Evolutionary conservation across 2,329 filamentous ascomycete genomes (phyloP).

Genomic region (Neofusicoccum umdonicola): DNA sequence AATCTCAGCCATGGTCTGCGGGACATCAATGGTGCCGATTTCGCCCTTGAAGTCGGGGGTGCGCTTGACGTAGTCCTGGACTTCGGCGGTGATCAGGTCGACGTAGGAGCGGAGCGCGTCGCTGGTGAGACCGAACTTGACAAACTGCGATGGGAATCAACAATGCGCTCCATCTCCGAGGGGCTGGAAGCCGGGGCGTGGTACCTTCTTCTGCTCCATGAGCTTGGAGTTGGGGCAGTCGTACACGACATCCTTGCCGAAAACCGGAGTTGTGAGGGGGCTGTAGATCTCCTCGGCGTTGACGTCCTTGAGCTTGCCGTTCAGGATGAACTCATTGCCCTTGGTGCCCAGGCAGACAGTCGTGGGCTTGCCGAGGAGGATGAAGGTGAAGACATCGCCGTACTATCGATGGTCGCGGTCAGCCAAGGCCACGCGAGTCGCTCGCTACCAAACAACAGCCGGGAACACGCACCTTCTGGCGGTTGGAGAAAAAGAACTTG

Average conservation of each 20-base stretch:
- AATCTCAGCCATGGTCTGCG: constrained; percentile 76
- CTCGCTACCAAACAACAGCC: neutral
- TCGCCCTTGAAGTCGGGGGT: constrained; percentile 65
- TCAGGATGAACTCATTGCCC: constrained; percentile 88
- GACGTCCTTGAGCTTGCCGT: constrained; percentile 85
- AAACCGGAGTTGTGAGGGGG: constrained; percentile 68
- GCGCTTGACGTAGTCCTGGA: constrained; percentile 68
- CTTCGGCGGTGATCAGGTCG: constrained; percentile 72
- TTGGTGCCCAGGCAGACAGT: constrained; percentile 79
- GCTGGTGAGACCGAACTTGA: constrained; percentile 76
- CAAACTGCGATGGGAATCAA: constrained; percentile 55
- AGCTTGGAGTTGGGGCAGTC: constrained; percentile 88
- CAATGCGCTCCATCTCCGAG: neutral
- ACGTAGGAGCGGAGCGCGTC: constrained; percentile 76
- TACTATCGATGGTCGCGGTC: constrained; percentile 52
- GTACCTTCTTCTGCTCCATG: constrained; percentile 94
- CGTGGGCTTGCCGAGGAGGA: constrained; percentile 84
- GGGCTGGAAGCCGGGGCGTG: neutral
- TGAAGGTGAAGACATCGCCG: constrained; percentile 86
- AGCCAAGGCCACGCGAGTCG: neutral
- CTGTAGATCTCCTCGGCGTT: constrained; percentile 89
- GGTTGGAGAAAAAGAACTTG: constrained; percentile 72
- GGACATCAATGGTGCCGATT: constrained; percentile 68
- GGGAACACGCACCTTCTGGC: constrained; percentile 62
- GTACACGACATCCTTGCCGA: constrained; percentile 84